Base-by-base conservation (phyloP, 306 rosid genomes). In the Acacia crassicarpa region DNA sequence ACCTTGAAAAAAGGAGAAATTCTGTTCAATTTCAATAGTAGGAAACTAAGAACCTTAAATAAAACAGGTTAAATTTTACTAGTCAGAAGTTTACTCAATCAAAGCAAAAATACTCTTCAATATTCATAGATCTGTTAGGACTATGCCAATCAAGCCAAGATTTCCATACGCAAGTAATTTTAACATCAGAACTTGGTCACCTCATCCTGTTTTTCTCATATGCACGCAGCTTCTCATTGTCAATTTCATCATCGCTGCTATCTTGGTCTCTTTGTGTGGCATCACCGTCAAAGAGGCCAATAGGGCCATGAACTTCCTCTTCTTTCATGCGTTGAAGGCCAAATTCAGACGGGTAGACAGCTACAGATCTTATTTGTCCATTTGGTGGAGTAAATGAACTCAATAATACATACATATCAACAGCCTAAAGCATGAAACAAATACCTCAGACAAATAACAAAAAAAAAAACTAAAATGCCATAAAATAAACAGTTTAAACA, bases 311-410 rank as follows among this genome's bases (percentile, higher is more conserved):
- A 72, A 89, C 80, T 73, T 93, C 98, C 93, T 93, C 97, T 84
- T 91, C 97, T 84, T 89, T 84, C 96, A 93, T 89, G 32, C 97
- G 97, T 81, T 92, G 85, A 46, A 95, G 88, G 51, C 98, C 99
- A 87, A 95, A 95, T 78, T 95, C 99, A 30, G 99, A 85, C 10
- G 94, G 99, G 84, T 95, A 95, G 76, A 95, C 87, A 72, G 92
- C 77, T 23, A 95, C 96, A 8, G 97, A 95, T 80, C 84, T 76
- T 75, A 95, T 85, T 78, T 88, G 85, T 48, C 98, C 98, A 72
- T 79, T 89, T 81, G 90, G 54, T 0, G 93, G 96, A n/a, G 86
- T 87, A 87, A 92, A 95, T 19, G 98, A 93, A 78, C 87, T 85
- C 86, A 93, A 76, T 75, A 92, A 84, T 25, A 89, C 89, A 61